Evolutionary conservation across 768 basidiomycete species (phyloP).

Genomic region (Austroboletus eburneus): DNA sequence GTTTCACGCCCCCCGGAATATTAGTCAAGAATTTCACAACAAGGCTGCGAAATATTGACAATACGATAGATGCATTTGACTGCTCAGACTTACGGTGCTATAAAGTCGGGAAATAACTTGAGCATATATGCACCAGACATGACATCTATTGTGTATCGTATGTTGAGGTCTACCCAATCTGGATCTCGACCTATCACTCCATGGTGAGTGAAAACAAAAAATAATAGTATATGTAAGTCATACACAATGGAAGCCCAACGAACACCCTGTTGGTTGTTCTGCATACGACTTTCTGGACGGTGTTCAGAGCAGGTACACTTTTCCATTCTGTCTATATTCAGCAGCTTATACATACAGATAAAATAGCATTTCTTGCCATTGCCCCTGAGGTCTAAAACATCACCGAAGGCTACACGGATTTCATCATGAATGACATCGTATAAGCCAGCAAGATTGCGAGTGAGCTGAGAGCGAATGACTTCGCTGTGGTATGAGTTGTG

Average conservation of each 20-base stretch:
- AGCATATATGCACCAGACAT: constrained; percentile 16
- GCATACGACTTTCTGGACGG: constrained; percentile 33
- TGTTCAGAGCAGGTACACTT: constrained; percentile 22
- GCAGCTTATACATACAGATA: not conserved
- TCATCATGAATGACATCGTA: constrained; percentile 31
- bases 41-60: too few relatives aligned
- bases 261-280: constrained; percentile 44
- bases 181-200: constrained; percentile 27
- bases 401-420: constrained; percentile 36
- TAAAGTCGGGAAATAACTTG: not conserved
- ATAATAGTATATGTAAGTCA: not conserved
- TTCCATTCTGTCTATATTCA: constrained; percentile 37
- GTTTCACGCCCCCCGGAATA: too few relatives aligned
- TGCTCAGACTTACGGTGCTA: too few relatives aligned
- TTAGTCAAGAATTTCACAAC: too few relatives aligned
- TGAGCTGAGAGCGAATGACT: constrained; percentile 30
- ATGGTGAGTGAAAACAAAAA: not conserved
- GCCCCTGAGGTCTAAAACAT: constrained; percentile 10
- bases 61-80: too few relatives aligned
- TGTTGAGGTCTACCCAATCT: constrained; percentile 29
- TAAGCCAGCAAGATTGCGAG: constrained; percentile 36
- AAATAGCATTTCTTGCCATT: constrained; percentile 8
- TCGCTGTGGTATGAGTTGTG: constrained; percentile 30
- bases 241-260: constrained; percentile 31
- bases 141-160: constrained; percentile 30